Conservation (phyloP, 2,329 filamentous ascomycete species). For the Alternaria tenuissima region DNA sequence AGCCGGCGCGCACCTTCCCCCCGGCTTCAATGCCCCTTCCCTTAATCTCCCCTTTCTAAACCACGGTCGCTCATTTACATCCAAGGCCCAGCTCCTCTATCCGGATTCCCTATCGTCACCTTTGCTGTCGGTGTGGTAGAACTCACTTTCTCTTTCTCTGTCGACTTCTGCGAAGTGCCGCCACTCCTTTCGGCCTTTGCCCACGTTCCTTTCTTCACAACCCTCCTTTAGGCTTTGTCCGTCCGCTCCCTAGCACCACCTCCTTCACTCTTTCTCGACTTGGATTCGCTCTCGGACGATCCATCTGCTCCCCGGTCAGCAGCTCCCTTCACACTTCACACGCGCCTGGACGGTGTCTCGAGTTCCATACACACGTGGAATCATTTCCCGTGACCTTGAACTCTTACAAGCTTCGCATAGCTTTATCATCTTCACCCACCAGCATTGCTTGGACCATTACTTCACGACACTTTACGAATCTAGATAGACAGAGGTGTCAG, state of each 20-base stretch:
- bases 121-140: conserved; percentile 48
- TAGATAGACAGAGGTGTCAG: conserved; percentile 40
- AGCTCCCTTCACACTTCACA: conserved; percentile 46
- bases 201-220: conserved; percentile 48
- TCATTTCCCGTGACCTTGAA: conserved; percentile 34
- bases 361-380: conserved; percentile 34
- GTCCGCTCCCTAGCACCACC: conserved; percentile 50
- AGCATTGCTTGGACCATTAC: conserved; percentile 40
- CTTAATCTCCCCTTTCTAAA: conserved; percentile 46
- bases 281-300: conserved; percentile 51
- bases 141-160: conserved; percentile 48
- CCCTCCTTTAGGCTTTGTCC: conserved; percentile 48
- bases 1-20: conserved; percentile 34
- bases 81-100: conserved; percentile 42
- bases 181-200: conserved; percentile 55
- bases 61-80: conserved; percentile 48
- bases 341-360: conserved; percentile 49
- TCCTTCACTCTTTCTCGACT: conserved; percentile 39
- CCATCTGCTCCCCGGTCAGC: conserved; percentile 48
- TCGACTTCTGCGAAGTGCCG: conserved; percentile 52
- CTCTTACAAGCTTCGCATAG: conserved; percentile 33
- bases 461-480: conserved; percentile 46
- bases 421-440: conserved; percentile 39
- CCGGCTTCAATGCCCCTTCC: conserved; percentile 42
- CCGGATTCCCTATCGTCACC: conserved; percentile 48